Evolutionary conservation across 306 rosid genomes (phyloP).

Genomic region (Castanea sativa): DNA sequence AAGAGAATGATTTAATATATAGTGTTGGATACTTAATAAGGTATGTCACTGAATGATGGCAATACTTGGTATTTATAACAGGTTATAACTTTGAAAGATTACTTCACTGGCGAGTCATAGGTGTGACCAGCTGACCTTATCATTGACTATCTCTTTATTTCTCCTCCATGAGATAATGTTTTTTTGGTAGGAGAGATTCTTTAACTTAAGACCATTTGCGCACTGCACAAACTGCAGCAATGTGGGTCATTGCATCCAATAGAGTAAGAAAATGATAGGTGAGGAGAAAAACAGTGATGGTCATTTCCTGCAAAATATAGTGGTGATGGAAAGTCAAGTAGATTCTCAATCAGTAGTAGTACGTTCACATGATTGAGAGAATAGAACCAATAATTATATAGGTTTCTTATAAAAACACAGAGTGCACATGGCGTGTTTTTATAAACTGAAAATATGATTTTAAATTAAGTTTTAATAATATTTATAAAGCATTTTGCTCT

Average conservation of each 20-base stretch:
- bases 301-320: not conserved
- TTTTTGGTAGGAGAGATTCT: conserved; percentile 7
- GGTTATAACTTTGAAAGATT: not conserved
- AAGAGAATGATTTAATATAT: not conserved
- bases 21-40: not conserved
- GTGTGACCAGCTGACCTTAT: not conserved
- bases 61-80: not conserved
- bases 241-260: not conserved
- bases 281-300: not conserved
- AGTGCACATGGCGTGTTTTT: too few species aligned
- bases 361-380: too few species aligned
- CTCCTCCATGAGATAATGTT: not conserved
- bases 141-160: conserved; percentile 7
- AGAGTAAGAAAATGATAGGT: conserved; percentile 17
- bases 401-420: too few species aligned
- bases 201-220: conserved; percentile 5
- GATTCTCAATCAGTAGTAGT: not conserved
- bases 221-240: not conserved
- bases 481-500: too few species aligned
- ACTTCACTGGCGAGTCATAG: not conserved
- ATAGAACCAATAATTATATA: too few species aligned
- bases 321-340: not conserved
- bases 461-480: too few species aligned
- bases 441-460: too few species aligned
- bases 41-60: not conserved